phyloP scores from a whole-genome alignment of 352 stramenopile genomes.

The Pythium pyrilobum region DNA sequence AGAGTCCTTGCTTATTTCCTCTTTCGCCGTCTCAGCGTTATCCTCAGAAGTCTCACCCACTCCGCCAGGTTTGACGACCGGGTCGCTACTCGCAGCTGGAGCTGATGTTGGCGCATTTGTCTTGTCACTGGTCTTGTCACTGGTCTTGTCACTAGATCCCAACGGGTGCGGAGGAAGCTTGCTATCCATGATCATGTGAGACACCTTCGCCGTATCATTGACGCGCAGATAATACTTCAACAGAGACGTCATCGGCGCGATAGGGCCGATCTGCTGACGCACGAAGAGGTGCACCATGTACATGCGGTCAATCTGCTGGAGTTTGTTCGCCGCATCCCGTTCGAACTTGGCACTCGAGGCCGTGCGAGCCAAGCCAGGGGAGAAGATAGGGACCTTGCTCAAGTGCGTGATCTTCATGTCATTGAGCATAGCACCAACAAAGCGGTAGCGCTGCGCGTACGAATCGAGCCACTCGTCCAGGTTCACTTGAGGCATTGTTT shows the following conservation, averaged over 20 bases:
- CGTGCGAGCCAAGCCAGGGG: background rate
- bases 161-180: constrained; percentile 4
- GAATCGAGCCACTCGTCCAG: constrained; percentile 30
- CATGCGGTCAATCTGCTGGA: constrained; percentile 76
- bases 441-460: constrained; percentile 35
- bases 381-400: constrained; percentile 22
- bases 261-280: constrained; percentile 12
- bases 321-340: constrained; percentile 34
- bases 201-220: background rate
- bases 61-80: no score
- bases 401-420: constrained; percentile 30
- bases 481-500: constrained; percentile 17
- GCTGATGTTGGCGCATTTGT: no score
- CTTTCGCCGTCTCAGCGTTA: background rate
- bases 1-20: no score
- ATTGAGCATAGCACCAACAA: constrained; percentile 37
- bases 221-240: constrained; percentile 11
- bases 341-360: constrained; percentile 20
- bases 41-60: no score
- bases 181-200: constrained; percentile 9
- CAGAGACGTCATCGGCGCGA: constrained; percentile 17
- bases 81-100: background rate
- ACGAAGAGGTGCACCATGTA: constrained; percentile 39
- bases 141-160: no score
- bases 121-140: background rate